These are phyloP conservation scores for Scalesia atractyloides DNA, from an alignment of 129 eudicot genomes.

Conservation along the genomic window DNA sequence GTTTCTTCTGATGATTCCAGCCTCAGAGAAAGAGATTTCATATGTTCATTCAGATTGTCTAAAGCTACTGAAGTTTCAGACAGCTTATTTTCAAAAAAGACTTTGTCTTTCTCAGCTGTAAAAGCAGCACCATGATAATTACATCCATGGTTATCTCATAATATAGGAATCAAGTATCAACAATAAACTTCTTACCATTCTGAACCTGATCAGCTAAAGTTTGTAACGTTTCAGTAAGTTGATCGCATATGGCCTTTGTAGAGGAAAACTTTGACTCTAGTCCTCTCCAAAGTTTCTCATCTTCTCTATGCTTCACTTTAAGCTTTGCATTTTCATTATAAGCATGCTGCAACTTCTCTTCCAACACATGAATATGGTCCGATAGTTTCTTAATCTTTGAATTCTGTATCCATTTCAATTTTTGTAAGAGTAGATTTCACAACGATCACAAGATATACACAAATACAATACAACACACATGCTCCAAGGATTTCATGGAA, in stretches of 20 bases:
- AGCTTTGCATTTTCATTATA: conserved; percentile 92
- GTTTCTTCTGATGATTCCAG: conserved; percentile 75
- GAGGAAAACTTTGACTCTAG: conserved; percentile 87
- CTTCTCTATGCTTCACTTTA: conserved; percentile 86
- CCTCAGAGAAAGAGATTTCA: conserved; percentile 69
- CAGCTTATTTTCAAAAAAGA: conserved; percentile 52
- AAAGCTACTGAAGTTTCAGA: conserved; percentile 65
- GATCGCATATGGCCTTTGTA: conserved; percentile 84
- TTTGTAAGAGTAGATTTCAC: conserved; percentile 19
- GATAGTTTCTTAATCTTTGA: conserved; percentile 73
- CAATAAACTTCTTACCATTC: conserved; percentile 54
- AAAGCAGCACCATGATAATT: conserved; percentile 22
- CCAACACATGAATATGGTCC: conserved; percentile 66
- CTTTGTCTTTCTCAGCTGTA: conserved; percentile 88
- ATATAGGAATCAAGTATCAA: conserved; percentile 15
- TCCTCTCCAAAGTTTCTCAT: conserved; percentile 92
- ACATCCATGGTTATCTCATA: conserved; percentile 18
- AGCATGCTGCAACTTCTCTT: conserved; percentile 79
- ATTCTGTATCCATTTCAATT: conserved; percentile 50
- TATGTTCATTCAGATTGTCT: conserved; percentile 61
- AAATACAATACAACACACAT: neutral
- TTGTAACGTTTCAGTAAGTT: conserved; percentile 80
- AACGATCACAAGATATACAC: conserved; percentile 16
- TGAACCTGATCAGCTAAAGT: conserved; percentile 75
- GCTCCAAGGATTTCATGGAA: conserved; percentile 8